phyloP scores from a whole-genome alignment of 306 rosid species.

The Lagenaria siceraria region DNA sequence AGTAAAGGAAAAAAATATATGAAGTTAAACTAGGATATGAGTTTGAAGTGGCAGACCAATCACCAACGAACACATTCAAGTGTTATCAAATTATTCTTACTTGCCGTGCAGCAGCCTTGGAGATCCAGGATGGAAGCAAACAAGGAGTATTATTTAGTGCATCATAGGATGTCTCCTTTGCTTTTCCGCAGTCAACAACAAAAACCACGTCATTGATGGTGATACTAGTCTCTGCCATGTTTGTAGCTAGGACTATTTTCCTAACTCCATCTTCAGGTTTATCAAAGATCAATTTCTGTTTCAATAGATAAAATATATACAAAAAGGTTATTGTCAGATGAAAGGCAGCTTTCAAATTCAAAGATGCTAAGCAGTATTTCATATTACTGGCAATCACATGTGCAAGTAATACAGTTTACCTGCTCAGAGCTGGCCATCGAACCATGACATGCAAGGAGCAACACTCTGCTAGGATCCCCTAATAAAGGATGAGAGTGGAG shows the following conservation, averaged over 20 bases:
- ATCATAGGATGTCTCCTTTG: slow-evolving; percentile 51
- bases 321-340: not conserved
- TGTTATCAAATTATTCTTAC: slow-evolving; percentile 20
- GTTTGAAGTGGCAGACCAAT: not conserved
- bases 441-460: slow-evolving; percentile 54
- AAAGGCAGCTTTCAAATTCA: not conserved
- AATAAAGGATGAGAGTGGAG: slow-evolving; percentile 41
- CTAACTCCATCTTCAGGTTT: slow-evolving; percentile 37
- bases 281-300: slow-evolving; percentile 45
- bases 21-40: not conserved
- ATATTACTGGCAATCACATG: not conserved
- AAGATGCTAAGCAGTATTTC: not conserved
- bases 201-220: slow-evolving; percentile 51
- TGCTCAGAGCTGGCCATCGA: slow-evolving; percentile 51
- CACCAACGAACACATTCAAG: not conserved
- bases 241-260: slow-evolving; percentile 53
- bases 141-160: slow-evolving; percentile 63
- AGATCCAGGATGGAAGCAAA: slow-evolving; percentile 55
- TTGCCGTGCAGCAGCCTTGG: slow-evolving; percentile 50
- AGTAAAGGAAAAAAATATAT: not conserved
- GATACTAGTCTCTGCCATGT: slow-evolving; percentile 61
- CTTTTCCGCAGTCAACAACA: slow-evolving; percentile 57
- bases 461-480: slow-evolving; percentile 43
- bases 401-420: slow-evolving; percentile 15
- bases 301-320: slow-evolving; percentile 4